Evolutionary conservation across 768 basidiomycete species (phyloP).

Genomic region (Pleurotus eryngii): DNA sequence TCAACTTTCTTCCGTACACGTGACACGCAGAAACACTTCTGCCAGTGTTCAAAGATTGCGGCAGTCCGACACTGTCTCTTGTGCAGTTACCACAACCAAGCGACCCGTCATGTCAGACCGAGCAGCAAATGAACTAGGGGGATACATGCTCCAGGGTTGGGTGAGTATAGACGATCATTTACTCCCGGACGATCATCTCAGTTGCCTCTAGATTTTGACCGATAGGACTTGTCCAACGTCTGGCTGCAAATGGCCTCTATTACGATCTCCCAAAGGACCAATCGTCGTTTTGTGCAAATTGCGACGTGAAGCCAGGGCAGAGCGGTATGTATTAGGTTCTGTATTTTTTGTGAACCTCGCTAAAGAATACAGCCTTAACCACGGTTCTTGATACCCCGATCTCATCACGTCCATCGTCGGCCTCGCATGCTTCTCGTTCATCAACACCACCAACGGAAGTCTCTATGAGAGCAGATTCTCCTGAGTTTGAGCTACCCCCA

Average conservation of each 20-base stretch:
- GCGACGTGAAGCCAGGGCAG: slow-evolving; percentile 41
- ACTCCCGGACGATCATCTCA: neutral
- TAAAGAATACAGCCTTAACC: slow-evolving; percentile 7
- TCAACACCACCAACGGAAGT: slow-evolving; percentile 81
- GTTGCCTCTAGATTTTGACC: slow-evolving; percentile 52
- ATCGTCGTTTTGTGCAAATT: slow-evolving; percentile 62
- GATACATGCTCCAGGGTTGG: slow-evolving; percentile 78
- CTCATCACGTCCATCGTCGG: slow-evolving; percentile 42
- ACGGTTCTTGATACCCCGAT: slow-evolving; percentile 19
- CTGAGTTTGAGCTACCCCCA: slow-evolving; percentile 58
- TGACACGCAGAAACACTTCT: neutral
- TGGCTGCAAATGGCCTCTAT: slow-evolving; percentile 63
- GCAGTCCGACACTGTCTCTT: no score
- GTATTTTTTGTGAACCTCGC: slow-evolving; percentile 2
- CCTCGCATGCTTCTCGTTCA: slow-evolving; percentile 52
- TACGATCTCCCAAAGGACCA: slow-evolving; percentile 65
- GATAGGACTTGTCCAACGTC: slow-evolving; percentile 56
- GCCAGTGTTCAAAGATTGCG: no score
- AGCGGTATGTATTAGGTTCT: slow-evolving; percentile 15
- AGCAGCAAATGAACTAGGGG: slow-evolving; percentile 54
- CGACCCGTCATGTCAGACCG: slow-evolving; percentile 42
- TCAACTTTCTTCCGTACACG: neutral
- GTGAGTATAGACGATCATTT: slow-evolving; percentile 28
- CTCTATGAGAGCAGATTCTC: slow-evolving; percentile 58
- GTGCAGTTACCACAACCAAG: neutral